Base-by-base conservation (phyloP, 768 basidiomycete genomes). In the Hypsizygus marmoreus region DNA sequence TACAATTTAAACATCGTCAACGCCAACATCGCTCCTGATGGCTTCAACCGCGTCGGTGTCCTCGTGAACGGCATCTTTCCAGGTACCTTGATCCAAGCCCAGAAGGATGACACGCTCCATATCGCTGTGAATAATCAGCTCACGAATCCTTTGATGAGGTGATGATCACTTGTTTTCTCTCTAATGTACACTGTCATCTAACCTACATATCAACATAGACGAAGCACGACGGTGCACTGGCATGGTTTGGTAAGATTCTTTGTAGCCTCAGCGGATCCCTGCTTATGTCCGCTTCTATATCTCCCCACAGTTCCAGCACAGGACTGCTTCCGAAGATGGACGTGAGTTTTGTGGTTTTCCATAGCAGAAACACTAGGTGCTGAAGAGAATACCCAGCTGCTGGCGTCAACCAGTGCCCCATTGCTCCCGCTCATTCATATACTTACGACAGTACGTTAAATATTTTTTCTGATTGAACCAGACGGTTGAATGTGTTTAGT, bases 261-360 rank as follows among this genome's bases (percentile, higher is more conserved):
- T 26, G 7, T 19, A 17, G 25, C n/a, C 31, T 29, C 4, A 17
- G 16, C 2, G n/a, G 33, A n/a, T 6, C 12, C 10, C 13, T 2
- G 24, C 12, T 4, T 34, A 24, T 42, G 37, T 19, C 22, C 13
- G 20, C 14, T 30, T 43, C 25, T 20, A 33, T 26, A 4, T n/a
- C 19, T 40, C 23, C 26, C 12, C 16, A 12, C 25, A 64, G 61
- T 73, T 72, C 55, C 78, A 79, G 61, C 58, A 67, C 36, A 59
- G 67, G 26, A 71, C 73, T 4, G 72, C 71, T 4, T 63, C 70
- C 25, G 75, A 72, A 37, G 79, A 80, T 37, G 79, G 78, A 6
- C 62, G 66, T 61, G 51, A 38, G 58, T 55, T 37, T 16, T 14
- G 31, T 39, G 7, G 13, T 19, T 33, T 6, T 12, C 17, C 19